A percentile compares a stretch with the other conserved stretches of the same genome.
phyloP scores from a whole-genome alignment of 805 yeast species.

The Cyberlindnera bimundalis region DNA sequence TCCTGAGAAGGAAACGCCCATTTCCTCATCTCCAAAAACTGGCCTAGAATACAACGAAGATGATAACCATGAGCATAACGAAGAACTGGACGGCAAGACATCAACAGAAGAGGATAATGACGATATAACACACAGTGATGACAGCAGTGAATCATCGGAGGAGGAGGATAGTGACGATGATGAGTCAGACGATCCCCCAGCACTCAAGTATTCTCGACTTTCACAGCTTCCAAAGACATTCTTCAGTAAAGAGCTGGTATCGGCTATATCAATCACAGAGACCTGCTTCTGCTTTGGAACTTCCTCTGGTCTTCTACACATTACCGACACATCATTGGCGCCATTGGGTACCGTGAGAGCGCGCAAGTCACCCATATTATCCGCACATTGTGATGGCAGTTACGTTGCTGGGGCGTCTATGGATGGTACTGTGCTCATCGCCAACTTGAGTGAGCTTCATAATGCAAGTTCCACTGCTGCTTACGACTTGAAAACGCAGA shows the following conservation, averaged over 20 bases:
- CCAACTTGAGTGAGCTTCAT: constrained; percentile 43
- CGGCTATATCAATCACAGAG: constrained; percentile 61
- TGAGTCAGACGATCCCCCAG: constrained; percentile 63
- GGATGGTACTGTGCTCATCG: constrained; percentile 89
- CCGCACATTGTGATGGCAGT: constrained; percentile 67
- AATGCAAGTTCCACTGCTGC: constrained; percentile 35
- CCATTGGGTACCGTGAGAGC: constrained; percentile 73
- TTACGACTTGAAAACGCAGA: constrained; percentile 81
- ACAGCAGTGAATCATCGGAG: constrained; percentile 7
- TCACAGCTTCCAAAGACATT: constrained; percentile 64
- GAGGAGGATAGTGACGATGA: constrained; percentile 14
- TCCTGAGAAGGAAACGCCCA: background rate
- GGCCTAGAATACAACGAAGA: background rate
- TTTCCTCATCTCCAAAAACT: background rate
- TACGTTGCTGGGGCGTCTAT: constrained; percentile 85
- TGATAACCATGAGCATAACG: constrained; percentile 5
- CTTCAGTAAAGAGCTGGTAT: constrained; percentile 73
- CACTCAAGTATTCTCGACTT: constrained; percentile 70
- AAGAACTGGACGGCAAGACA: constrained; percentile 8
- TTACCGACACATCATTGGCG: constrained; percentile 57
- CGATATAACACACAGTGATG: constrained; percentile 7
- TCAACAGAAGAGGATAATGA: constrained; percentile 6
- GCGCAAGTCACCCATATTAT: constrained; percentile 74
- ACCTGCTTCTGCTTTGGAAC: constrained; percentile 76
- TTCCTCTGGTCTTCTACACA: constrained; percentile 78